A percentile compares a stretch with the other conserved stretches of the same genome.
These are phyloP conservation scores for Pythium phragmiticola DNA, from an alignment of 352 stramenopile genomes.

Conservation along the genomic window DNA sequence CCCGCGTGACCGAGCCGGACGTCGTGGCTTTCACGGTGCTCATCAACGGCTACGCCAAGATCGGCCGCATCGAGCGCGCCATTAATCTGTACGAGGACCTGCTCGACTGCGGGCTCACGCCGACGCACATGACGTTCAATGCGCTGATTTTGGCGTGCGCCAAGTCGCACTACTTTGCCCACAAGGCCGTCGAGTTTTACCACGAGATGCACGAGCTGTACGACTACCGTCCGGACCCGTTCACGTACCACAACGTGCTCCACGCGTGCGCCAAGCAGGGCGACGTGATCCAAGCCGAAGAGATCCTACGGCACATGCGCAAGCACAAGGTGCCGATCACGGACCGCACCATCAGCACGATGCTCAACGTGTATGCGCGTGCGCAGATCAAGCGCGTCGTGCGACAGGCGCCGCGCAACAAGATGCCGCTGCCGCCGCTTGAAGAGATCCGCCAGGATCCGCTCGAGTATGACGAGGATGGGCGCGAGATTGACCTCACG, in stretches of 20 bases:
- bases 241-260: conserved; percentile 80
- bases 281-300: conserved; percentile 69
- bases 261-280: conserved; percentile 76
- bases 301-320: conserved; percentile 74
- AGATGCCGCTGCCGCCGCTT: conserved; percentile 28
- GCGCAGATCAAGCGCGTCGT: conserved; percentile 71
- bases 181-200: conserved; percentile 85
- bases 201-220: conserved; percentile 87
- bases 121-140: conserved; percentile 75
- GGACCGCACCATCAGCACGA: conserved; percentile 66
- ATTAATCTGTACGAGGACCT: conserved; percentile 79
- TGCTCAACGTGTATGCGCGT: conserved; percentile 80
- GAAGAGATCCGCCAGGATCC: conserved; percentile 66
- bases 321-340: conserved; percentile 65
- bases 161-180: conserved; percentile 83
- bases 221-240: conserved; percentile 73
- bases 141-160: conserved; percentile 78
- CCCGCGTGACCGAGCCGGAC: conserved; percentile 65
- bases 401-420: conserved; percentile 64
- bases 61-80: conserved; percentile 68
- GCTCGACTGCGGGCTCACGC: conserved; percentile 65
- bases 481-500: conserved; percentile 68
- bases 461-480: conserved; percentile 75
- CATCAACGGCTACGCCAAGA: conserved; percentile 76
- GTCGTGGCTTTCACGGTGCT: conserved; percentile 68